Evolutionary conservation across 2,329 filamentous ascomycete genomes (phyloP), one percentile per base, ranked within the genome.

Genomic region (Elsinoe batatas): DNA sequence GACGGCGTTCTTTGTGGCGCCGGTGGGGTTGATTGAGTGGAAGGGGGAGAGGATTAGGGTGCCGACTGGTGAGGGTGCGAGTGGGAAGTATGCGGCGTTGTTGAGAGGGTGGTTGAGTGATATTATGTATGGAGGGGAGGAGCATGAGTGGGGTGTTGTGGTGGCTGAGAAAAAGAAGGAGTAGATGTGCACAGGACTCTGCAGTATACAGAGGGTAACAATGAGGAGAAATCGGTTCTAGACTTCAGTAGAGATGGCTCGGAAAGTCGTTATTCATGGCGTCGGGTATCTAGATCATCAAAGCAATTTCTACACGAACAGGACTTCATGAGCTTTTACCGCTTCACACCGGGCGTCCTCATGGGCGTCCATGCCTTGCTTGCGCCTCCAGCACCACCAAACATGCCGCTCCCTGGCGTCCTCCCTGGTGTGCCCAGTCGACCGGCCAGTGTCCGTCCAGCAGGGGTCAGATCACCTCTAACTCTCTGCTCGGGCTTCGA

Each of bases 361-460:
- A 55, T 42, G 10, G 81, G 78, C 1, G 74, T 84, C 17, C 84
- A 77, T 42, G 81, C 80, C 0, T 68, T 84, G 0, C 69, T 69
- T 3, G 76, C 74, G 0, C 79, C 80, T 0, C 81, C 79, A 0
- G 71, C 64, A 37, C 63, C 65, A 58, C 69, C 68, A 60, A 72
- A 72, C 57, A 71, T 62, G 56, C 62, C 64, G 62, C 51, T 61
- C 15, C 57, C 30, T 53, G 61, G 44, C 40, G 47, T 38, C 47
- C 33, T 37, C 18, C 47, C 47, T 18, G 60, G 56, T 22, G 59
- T 62, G 15, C 66, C 75, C 37, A 88, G 80, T 67, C 77, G 82
- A 60, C 78, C 82, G 74, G 82, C 83, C 33, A 89, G 69, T 58
- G 82, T 76, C 67, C 84, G 80, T 2, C 84, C 88, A 12, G 88